Conservation (phyloP, 2,329 filamentous ascomycete species). For the Helminthosporium solani region DNA sequence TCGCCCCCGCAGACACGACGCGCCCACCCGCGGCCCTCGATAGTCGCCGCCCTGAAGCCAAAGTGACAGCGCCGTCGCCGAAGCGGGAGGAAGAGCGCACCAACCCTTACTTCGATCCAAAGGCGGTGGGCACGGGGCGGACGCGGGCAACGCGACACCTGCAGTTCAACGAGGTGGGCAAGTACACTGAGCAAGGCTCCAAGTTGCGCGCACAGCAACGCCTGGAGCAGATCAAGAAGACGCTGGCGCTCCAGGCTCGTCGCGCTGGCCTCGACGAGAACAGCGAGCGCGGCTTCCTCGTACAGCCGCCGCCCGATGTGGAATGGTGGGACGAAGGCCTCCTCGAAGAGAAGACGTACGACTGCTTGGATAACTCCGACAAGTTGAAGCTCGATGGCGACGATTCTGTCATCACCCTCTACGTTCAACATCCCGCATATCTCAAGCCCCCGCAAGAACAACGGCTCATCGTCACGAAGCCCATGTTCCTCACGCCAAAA, state of each 20-base stretch:
- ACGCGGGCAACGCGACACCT: slow-evolving; percentile 72
- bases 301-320: slow-evolving; percentile 79
- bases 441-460: slow-evolving; percentile 91
- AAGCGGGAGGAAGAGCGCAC: slow-evolving; percentile 59
- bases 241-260: slow-evolving; percentile 81
- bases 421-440: slow-evolving; percentile 89
- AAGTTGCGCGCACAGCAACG: slow-evolving; percentile 83
- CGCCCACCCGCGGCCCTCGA: slow-evolving; percentile 56
- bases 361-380: slow-evolving; percentile 62
- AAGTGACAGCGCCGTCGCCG: slow-evolving; percentile 37
- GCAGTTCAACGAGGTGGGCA: slow-evolving; percentile 91
- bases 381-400: slow-evolving; percentile 71
- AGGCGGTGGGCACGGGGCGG: slow-evolving; percentile 56
- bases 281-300: slow-evolving; percentile 83
- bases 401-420: slow-evolving; percentile 87
- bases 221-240: slow-evolving; percentile 91
- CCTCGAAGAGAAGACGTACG: slow-evolving; percentile 73
- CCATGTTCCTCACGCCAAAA: slow-evolving; percentile 87
- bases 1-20: slow-evolving; percentile 43
- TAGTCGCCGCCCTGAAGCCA: slow-evolving; percentile 50
- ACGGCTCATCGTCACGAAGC: slow-evolving; percentile 73
- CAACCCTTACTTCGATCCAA: slow-evolving; percentile 84
- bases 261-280: slow-evolving; percentile 95
- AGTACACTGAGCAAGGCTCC: slow-evolving; percentile 93
- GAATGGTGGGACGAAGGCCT: slow-evolving; percentile 98